Conservation (phyloP, 1,284 basidiomycete species). For the Anthracocystis walkeri region DNA sequence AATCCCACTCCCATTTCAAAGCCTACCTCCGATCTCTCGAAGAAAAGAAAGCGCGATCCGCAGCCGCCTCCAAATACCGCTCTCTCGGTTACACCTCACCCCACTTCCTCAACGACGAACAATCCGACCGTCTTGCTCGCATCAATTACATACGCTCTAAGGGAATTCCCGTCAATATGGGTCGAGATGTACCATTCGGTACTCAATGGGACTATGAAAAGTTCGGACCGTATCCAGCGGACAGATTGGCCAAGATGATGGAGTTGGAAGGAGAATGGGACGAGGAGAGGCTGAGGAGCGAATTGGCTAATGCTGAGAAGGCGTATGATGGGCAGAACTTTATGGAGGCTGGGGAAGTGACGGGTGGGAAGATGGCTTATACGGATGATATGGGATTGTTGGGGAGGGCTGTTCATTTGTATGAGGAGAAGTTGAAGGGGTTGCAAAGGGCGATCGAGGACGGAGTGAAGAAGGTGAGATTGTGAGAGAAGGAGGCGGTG, state of each 20-base stretch:
- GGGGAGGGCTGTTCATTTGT: conserved; percentile 8
- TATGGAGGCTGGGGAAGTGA: not conserved
- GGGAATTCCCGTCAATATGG: too few species aligned
- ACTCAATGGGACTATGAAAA: not conserved
- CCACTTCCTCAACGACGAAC: not conserved
- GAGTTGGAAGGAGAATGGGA: not conserved
- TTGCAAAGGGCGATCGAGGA: not conserved
- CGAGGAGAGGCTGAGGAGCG: not conserved
- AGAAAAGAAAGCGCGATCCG: too few species aligned
- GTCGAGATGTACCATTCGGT: not conserved
- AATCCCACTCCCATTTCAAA: not conserved
- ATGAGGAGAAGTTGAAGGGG: not conserved
- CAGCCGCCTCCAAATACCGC: not conserved
- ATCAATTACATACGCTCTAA: conserved; percentile 12
- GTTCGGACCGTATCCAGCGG: conserved; percentile 19
- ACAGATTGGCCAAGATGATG: not conserved
- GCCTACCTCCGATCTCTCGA: too few species aligned
- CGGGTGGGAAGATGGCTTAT: not conserved
- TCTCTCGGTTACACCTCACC: not conserved
- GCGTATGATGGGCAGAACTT: conserved; percentile 14
- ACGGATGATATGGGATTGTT: conserved; percentile 18
- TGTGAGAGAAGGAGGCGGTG: not conserved
- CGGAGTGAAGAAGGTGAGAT: not conserved
- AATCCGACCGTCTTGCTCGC: not conserved
- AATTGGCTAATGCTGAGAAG: conserved; percentile 16